phyloP scores from a whole-genome alignment of 139 green algal genomes.

The Klebsormidium nitens region DNA sequence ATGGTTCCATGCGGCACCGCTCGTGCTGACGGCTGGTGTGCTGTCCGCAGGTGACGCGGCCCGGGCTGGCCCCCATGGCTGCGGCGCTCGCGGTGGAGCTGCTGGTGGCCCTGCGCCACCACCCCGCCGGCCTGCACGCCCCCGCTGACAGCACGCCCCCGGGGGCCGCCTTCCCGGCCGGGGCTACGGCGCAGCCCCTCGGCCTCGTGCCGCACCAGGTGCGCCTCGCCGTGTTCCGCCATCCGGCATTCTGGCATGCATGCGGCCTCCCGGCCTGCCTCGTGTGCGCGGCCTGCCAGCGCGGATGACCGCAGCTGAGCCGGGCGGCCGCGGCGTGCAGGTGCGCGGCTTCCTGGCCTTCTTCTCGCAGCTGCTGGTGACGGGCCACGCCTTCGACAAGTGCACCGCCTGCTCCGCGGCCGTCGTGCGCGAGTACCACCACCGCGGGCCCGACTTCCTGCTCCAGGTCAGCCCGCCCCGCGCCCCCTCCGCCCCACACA shows the following conservation, averaged over 20 bases:
- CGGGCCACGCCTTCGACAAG: slow-evolving; percentile 68
- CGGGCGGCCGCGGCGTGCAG: no score
- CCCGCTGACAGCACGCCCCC: slow-evolving; percentile 11
- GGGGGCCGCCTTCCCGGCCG: no score
- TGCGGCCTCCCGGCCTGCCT: no score
- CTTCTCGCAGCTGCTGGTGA: slow-evolving; percentile 56
- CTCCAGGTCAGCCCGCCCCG: no score
- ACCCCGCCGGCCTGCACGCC: slow-evolving; percentile 45
- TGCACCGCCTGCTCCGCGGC: slow-evolving; percentile 83
- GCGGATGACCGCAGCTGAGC: no score
- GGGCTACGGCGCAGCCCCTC: slow-evolving; percentile 47
- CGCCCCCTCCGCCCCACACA: no score
- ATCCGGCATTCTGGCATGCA: no score
- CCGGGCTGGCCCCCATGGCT: slow-evolving; percentile 82
- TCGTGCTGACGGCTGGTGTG: no score
- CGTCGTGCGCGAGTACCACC: slow-evolving; percentile 53
- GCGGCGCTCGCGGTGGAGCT: slow-evolving; percentile 85
- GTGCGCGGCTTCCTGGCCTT: slow-evolving; percentile 35
- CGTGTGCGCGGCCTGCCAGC: no score
- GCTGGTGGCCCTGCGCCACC: slow-evolving; percentile 68
- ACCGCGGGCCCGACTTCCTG: slow-evolving; percentile 54
- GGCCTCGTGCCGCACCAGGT: slow-evolving; percentile 68
- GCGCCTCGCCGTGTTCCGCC: background rate
- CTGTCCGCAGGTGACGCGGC: no score
- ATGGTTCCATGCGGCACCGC: no score